Conservation (phyloP, 2,329 filamentous ascomycete genomes). For the Aspergillus costaricaensis region DNA sequence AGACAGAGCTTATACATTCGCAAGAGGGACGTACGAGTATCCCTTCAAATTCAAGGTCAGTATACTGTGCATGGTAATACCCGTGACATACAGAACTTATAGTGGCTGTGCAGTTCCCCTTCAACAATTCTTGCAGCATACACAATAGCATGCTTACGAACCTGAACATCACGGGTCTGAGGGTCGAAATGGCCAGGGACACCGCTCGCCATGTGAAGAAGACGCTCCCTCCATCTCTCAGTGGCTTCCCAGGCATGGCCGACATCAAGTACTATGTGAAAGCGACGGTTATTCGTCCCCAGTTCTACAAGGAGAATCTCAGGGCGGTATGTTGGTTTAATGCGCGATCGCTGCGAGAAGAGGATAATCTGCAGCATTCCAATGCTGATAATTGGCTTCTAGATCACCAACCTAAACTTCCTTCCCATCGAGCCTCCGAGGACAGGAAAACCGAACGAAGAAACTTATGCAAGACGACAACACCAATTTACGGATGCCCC, state of each 20-base stretch:
- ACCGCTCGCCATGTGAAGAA: conserved; percentile 70
- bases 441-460: conserved; percentile 65
- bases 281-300: conserved; percentile 86
- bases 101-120: conserved; percentile 42
- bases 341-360: not conserved
- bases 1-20: conserved; percentile 46
- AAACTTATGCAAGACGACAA: conserved; percentile 78
- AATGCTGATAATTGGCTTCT: conserved; percentile 1
- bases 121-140: conserved; percentile 52
- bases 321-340: conserved; percentile 48
- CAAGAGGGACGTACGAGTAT: conserved; percentile 50
- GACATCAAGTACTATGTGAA: conserved; percentile 95
- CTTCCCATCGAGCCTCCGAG: conserved; percentile 89
- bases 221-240: conserved; percentile 85
- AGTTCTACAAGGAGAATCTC: conserved; percentile 88
- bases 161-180: conserved; percentile 48
- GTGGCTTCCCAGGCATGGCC: conserved; percentile 81
- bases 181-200: conserved; percentile 48
- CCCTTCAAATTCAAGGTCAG: conserved; percentile 53
- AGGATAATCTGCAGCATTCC: not conserved
- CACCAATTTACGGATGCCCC: conserved; percentile 57
- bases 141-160: conserved; percentile 50
- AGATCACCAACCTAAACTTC: conserved; percentile 71
- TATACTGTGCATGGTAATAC: not conserved
- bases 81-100: not conserved